Conservation (phyloP, 2,329 filamentous ascomycete species). For the Colletotrichum shisoi region DNA sequence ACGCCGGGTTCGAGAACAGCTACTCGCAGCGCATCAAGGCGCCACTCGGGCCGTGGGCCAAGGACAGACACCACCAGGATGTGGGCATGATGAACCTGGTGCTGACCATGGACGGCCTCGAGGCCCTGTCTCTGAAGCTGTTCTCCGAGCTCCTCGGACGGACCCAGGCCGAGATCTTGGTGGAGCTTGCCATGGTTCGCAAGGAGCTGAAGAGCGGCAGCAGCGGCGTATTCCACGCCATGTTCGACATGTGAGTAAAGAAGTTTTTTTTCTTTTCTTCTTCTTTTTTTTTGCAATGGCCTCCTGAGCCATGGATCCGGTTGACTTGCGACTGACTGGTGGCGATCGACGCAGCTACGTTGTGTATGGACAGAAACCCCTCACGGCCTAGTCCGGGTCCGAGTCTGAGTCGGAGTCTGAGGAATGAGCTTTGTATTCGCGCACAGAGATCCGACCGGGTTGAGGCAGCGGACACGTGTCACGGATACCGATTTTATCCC, state of each 20-base stretch:
- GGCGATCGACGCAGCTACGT: not conserved
- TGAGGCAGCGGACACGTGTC: not conserved
- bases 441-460: not conserved
- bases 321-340: not conserved
- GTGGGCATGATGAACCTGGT: slow-evolving; percentile 43
- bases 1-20: slow-evolving; percentile 51
- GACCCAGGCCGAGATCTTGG: slow-evolving; percentile 38
- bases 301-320: not conserved
- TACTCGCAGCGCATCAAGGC: slow-evolving; percentile 45
- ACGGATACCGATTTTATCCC: too few species aligned
- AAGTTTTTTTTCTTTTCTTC: too few species aligned
- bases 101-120: slow-evolving; percentile 40
- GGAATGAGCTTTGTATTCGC: not conserved
- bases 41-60: slow-evolving; percentile 38
- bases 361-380: slow-evolving; percentile 7
- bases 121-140: slow-evolving; percentile 43
- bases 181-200: slow-evolving; percentile 43
- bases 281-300: too few species aligned
- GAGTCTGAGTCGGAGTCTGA: not conserved
- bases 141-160: slow-evolving; percentile 47
- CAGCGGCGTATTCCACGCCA: slow-evolving; percentile 42
- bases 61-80: slow-evolving; percentile 45
- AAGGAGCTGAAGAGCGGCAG: slow-evolving; percentile 43
- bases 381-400: not conserved
- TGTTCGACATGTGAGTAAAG: slow-evolving; percentile 45